A percentile compares a stretch with the other conserved stretches of the same genome.
phyloP scores from a whole-genome alignment of 768 basidiomycete genomes.

The Galerina marginata region DNA sequence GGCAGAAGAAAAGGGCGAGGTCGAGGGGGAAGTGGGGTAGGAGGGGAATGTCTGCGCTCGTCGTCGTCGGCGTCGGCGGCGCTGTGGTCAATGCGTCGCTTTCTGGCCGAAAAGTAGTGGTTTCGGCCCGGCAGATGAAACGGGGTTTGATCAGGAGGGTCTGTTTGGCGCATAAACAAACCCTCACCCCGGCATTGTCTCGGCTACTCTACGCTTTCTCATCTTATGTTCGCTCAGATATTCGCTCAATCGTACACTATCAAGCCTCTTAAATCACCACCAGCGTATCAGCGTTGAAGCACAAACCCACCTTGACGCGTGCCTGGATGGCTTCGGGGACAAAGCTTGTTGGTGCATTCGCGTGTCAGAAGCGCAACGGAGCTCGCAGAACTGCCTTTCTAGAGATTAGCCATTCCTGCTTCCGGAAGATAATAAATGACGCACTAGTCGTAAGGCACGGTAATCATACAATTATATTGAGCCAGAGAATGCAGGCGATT shows the following conservation, averaged over 20 bases:
- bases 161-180: conserved; percentile 34
- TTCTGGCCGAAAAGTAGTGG: conserved; percentile 66
- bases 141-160: conserved; percentile 36
- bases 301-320: conserved; percentile 10
- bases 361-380: conserved; percentile 20
- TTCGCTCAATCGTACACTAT: background rate
- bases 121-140: conserved; percentile 56
- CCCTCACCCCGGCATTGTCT: conserved; percentile 23
- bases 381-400: conserved; percentile 22
- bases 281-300: background rate
- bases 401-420: conserved; percentile 21
- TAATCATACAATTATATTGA: background rate
- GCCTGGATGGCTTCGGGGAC: conserved; percentile 15
- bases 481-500: background rate
- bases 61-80: conserved; percentile 61
- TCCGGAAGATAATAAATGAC: conserved; percentile 2
- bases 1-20: conserved; percentile 31
- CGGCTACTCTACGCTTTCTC: conserved; percentile 11
- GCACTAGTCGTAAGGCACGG: conserved; percentile 2
- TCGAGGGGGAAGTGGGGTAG: conserved; percentile 40
- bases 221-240: background rate
- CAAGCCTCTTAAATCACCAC: conserved; percentile 7
- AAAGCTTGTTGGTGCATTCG: conserved; percentile 20
- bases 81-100: conserved; percentile 58
- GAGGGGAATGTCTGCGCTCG: conserved; percentile 40